These are phyloP conservation scores for Cryptosporidium parvum DNA, from an alignment of 169 alveolate genomes.

Conservation along the genomic window DNA sequence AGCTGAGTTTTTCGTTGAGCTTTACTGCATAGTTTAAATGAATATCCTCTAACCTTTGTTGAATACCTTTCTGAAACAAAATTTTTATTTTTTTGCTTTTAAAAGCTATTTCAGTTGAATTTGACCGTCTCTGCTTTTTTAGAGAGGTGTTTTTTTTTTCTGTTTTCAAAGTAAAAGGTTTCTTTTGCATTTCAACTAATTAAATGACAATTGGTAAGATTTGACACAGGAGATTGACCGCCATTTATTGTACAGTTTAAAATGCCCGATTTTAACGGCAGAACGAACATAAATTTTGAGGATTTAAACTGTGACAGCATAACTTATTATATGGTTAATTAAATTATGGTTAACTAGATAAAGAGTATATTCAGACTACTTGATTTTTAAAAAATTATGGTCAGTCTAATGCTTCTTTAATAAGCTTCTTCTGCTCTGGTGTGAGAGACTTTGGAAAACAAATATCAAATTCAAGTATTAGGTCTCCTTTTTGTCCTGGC, in stretches of 20 bases:
- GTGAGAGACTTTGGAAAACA: conserved; percentile 85
- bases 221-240: neutral
- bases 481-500: conserved; percentile 85
- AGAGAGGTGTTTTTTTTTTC: neutral
- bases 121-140: neutral
- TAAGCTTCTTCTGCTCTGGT: conserved; percentile 83
- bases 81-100: conserved; percentile 42
- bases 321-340: neutral
- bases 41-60: neutral
- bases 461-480: conserved; percentile 86
- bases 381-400: neutral
- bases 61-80: conserved; percentile 16
- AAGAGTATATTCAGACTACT: neutral
- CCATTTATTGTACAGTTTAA: neutral
- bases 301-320: neutral
- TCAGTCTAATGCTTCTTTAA: conserved; percentile 78
- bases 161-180: neutral
- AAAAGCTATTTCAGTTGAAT: conserved; percentile 19
- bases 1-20: conserved; percentile 52
- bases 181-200: conserved; percentile 25
- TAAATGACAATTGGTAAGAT: neutral
- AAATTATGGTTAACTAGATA: neutral
- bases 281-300: no score
- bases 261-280: neutral
- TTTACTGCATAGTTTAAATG: neutral